phyloP scores from a whole-genome alignment of 2,329 filamentous ascomycete genomes.

The Aspergillus japonicus region DNA sequence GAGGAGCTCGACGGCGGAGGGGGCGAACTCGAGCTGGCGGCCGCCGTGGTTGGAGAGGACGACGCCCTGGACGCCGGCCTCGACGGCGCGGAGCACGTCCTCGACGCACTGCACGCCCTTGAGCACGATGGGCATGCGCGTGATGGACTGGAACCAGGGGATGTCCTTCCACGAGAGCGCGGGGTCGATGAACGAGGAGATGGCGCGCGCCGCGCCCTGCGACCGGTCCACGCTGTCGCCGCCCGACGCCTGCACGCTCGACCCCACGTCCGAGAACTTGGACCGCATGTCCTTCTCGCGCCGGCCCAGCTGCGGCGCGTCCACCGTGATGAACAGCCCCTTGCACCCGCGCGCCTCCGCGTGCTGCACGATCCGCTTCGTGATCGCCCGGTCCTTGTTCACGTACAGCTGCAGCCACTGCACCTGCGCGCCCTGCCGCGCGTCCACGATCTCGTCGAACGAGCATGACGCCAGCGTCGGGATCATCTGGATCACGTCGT shows the following conservation, averaged over 20 bases:
- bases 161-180: conserved; percentile 91
- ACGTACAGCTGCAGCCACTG: conserved; percentile 98
- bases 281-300: conserved; percentile 97
- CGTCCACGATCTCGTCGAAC: conserved; percentile 95
- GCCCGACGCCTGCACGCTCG: conserved; percentile 69
- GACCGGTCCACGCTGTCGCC: conserved; percentile 74
- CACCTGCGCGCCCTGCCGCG: conserved; percentile 72
- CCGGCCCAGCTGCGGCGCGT: conserved; percentile 90
- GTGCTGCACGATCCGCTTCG: conserved; percentile 83
- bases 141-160: conserved; percentile 87
- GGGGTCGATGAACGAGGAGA: conserved; percentile 96
- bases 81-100: conserved; percentile 84
- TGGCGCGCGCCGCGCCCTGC: conserved; percentile 91
- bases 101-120: conserved; percentile 97
- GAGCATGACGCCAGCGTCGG: conserved; percentile 94
- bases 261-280: conserved; percentile 83
- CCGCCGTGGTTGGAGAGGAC: conserved; percentile 96
- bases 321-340: conserved; percentile 96
- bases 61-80: conserved; percentile 79
- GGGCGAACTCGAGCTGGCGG: conserved; percentile 87
- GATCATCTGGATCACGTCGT: conserved; percentile 97
- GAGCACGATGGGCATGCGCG: conserved; percentile 89
- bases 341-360: conserved; percentile 90
- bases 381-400: conserved; percentile 92
- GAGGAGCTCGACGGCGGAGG: conserved; percentile 83